A percentile compares a stretch with the other conserved stretches of the same genome.
Evolutionary conservation across 2,329 filamentous ascomycete genomes (phyloP).

Genomic region (Exophiala oligosperma): DNA sequence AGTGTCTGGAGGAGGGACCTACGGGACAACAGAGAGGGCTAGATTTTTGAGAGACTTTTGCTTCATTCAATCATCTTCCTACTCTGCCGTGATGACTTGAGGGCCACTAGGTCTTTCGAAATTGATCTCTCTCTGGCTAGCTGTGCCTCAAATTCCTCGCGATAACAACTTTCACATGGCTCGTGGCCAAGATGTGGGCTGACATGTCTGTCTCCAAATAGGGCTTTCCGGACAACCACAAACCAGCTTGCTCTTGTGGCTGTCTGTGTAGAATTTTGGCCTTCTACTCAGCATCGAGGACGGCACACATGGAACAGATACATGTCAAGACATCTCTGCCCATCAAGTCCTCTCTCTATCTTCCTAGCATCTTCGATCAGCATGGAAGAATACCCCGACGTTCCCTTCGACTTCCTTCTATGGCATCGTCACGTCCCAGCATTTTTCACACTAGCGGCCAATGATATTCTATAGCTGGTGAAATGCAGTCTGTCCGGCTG

Average conservation of each 20-base stretch:
- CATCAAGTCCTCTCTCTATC: background rate
- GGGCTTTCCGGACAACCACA: background rate
- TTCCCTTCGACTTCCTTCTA: conserved; percentile 12
- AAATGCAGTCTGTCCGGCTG: conserved; percentile 10
- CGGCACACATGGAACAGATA: background rate
- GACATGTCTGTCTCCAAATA: too few relatives aligned
- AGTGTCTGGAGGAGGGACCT: background rate
- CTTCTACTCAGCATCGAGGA: background rate
- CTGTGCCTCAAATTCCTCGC: too few relatives aligned
- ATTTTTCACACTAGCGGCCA: conserved; percentile 7
- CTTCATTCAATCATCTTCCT: too few relatives aligned
- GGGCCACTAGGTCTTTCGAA: background rate
- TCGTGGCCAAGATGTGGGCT: too few relatives aligned
- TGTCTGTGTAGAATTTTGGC: background rate
- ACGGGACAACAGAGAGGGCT: background rate
- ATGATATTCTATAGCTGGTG: conserved; percentile 2
- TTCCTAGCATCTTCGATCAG: conserved; percentile 2
- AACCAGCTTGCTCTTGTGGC: background rate
- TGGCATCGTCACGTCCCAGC: conserved; percentile 1
- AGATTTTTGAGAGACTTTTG: background rate
- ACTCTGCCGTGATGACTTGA: too few relatives aligned
- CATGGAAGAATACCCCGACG: conserved; percentile 6
- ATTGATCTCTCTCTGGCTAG: background rate
- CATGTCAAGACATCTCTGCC: background rate
- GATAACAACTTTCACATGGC: too few relatives aligned